Evolutionary conservation across 1,284 basidiomycete species (phyloP).

Genomic region (Laetiporus sulphureus): DNA sequence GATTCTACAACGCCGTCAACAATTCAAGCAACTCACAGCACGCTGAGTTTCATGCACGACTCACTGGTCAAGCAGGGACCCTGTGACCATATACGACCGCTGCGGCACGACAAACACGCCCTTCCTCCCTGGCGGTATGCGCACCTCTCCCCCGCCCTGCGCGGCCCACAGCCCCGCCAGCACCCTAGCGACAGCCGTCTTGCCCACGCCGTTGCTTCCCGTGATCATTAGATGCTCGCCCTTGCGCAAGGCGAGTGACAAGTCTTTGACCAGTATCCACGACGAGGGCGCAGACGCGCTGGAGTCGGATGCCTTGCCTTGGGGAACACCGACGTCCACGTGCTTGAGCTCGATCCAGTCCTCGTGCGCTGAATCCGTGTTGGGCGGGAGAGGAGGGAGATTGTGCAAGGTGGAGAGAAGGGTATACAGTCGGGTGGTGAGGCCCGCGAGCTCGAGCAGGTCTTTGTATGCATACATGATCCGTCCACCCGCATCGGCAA

Average conservation of each 20-base stretch:
- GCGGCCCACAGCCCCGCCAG: conserved; percentile 85
- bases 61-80: conserved; percentile 82
- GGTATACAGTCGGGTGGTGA: conserved; percentile 86
- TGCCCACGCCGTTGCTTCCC: conserved; percentile 90
- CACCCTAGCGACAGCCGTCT: conserved; percentile 89
- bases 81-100: conserved; percentile 85
- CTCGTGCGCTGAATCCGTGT: conserved; percentile 27
- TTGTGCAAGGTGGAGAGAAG: conserved; percentile 84
- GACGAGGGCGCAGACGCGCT: conserved; percentile 17
- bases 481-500: conserved; percentile 92
- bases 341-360: conserved; percentile 44
- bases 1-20: conserved; percentile 31
- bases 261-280: conserved; percentile 60
- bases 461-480: conserved; percentile 92
- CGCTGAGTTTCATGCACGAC: too few species aligned
- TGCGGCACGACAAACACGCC: conserved; percentile 87
- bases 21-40: too few species aligned
- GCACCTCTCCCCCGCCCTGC: conserved; percentile 37
- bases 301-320: conserved; percentile 32
- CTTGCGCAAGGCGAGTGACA: conserved; percentile 64
- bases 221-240: conserved; percentile 94
- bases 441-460: conserved; percentile 87
- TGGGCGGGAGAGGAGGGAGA: conserved; percentile 43
- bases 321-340: conserved; percentile 68
- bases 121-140: conserved; percentile 41